Base-by-base conservation (phyloP, 352 stramenopile species). In the Phytophthora niederhauseri region DNA sequence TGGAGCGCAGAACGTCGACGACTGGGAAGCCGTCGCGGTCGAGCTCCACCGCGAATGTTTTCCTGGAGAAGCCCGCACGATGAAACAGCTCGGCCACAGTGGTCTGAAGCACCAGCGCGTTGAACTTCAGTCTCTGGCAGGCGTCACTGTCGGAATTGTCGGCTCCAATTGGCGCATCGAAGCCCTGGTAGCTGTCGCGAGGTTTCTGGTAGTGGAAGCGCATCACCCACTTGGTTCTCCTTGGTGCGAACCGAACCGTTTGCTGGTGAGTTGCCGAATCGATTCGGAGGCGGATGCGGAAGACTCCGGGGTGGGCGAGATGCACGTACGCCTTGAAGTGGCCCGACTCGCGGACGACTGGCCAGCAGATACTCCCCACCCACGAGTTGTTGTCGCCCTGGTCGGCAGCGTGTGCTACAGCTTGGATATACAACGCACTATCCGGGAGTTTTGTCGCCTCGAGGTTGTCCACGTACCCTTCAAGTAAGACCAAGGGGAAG, bases 291-390 rank as follows among this genome's bases (percentile, higher is more conserved):
- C 50, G 49, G 30, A 66, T 46, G 36, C 20, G 17, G 43, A 51
- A 68, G 6, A 15, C 34, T 20, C 52, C 61, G n/a, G 61, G 38
- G 1, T 51, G 52, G 11, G 61, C 19, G 17, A 68, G 54, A 38
- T 63, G 61, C 20, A 68, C 52, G 28, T 57, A 68, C 26, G 61
- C 61, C 43, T 68, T 63, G 53, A 68, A 68, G 45, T 68, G 61
- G 15, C 61, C 61, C 11, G 61, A 68, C 7, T 68, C 61, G 4
- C 61, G 52, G 26, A 62, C 53, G 1, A 68, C 52, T 4, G 53
- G 61, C 61, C 61, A 68, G n/a, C 60, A 66, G 11, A 66, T 50
- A 34, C 60, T 66, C 4, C 50, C 60, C n/a, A 66, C 34, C 60
- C 60, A 66, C 22, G 60, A 60, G 26, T 46, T 66, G 9, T 31